Evolutionary conservation across 2,329 filamentous ascomycete species (phyloP), one percentile per base, ranked within the genome.

Genomic region (Aureobasidium leucospermi): DNA sequence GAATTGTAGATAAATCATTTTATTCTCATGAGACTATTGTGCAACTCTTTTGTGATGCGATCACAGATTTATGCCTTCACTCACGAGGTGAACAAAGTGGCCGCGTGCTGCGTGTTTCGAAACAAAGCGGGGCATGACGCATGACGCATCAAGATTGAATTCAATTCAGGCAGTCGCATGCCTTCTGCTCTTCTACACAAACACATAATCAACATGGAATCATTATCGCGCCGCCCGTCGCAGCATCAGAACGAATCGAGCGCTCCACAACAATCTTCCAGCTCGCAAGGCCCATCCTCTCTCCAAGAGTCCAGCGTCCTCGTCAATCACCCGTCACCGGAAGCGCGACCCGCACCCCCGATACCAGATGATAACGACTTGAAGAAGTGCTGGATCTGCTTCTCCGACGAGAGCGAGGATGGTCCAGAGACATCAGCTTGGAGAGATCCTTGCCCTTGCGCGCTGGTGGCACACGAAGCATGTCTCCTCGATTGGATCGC

Each of bases 401-500:
- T 87, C 70, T 80, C 79, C 51, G 84, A 86, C 62, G 81, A 85
- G 65, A 84, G 79, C 6, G 85, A 87, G 67, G 84, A 87, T 60
- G 76, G 76, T n/a, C 80, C 81, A 8, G 78, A 79, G 11, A 81
- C 81, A 29, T 79, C 79, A 1, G 79, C 81, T 65, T 99, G 94
- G 93, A 85, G 90, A 46, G 89, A 88, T 58, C 92, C 94, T 1
- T 99, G 94, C 71, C 88, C 87, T 0, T 99, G 94, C 74, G 91
- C 89, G 11, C 80, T 99, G 41, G 89, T 89, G 59, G 94, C 92
- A 1, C 94, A 99, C 71, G 91, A 97, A 71, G 83, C 85, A 62
- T 96, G 92, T 71, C 81, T 97, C 65, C 79, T 97, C 41, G 88
- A 90, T 67, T 99, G 92, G 92, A 87, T 97, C 16, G 87, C 89